Evolutionary conservation across 257 asterid species (phyloP), one percentile per base, ranked within the genome.

Genomic region (Salvia hispanica): DNA sequence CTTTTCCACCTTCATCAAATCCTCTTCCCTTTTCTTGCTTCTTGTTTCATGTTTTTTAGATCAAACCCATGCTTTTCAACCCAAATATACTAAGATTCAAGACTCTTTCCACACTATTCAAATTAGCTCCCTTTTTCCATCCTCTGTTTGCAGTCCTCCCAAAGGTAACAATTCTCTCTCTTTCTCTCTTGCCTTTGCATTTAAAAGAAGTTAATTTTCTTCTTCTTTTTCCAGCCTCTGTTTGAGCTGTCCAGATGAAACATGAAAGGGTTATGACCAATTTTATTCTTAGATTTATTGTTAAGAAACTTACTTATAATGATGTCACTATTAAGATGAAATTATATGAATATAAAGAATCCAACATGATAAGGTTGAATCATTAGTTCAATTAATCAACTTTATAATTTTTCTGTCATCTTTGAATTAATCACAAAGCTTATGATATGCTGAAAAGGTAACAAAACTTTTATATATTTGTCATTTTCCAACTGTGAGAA

Each of bases 121-220:
- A 67, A 25, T 77, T 48, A 71, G 36, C 64, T 80, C 84, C 55
- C 84, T 80, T 37, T 70, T 66, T 5, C 84, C 82, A 21, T 71
- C 65, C 58, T 51, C 84, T 4, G 48, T 70, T 68, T 80, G 84
- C 80, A 77, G 50, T 39, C 73, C 58, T 62, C 70, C 84, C 64
- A 45, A 77, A 5, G 75, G 78, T 77, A 71, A 51, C 12, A 34
- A 34, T 34, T 52, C 58, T 52, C 58, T 34, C 39, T 34, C 7
- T 34, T 1, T 5, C 39, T 34, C 39, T 34, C 39, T 34, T 5
- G 5, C 39, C 3, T 34, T 34, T 34, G 39, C 39, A 34, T 34
- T 6, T 5, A 1, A 34, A 34, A 34, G 6, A 34, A 34, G 39
- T 2, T 34, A 34, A 0, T 34, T 25, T 25, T 25, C 31, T 25